Evolutionary conservation across 2,329 filamentous ascomycete genomes (phyloP), one percentile per base, ranked within the genome.

Genomic region (Colletotrichum godetiae): DNA sequence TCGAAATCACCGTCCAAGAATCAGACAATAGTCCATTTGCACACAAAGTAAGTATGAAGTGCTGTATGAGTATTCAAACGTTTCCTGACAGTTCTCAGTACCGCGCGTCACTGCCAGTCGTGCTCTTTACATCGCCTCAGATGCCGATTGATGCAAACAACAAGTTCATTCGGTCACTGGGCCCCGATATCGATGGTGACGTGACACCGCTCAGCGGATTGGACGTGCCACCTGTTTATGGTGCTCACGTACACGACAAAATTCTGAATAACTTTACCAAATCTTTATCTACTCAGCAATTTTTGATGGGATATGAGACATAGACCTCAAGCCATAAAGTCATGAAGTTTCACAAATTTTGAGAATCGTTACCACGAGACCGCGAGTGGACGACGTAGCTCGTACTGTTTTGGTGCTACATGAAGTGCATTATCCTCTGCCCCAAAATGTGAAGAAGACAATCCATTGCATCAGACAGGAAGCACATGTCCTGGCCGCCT

Each of bases 191-290:
- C 12, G 8, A 4, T 1, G 13, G 37, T 10, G 55, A 57, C 5
- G 19, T 31, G n/a, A 2, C 37, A 10, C 15, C 13, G 10, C 33
- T 33, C 2, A 13, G 52, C 1, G 67, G 35, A 1, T 29, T 69
- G 52, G 67, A 69, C 19, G 53, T 69, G 6, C 67, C 67, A 13
- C 67, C 67, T 4, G 6, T 49, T 2, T 69, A 69, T 19, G 59
- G 67, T 2, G 12, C 42, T 8, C 67, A 69, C 24, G 0, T 42
- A 13, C n/a, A 24, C 3, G 66, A 68, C 49, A 52, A 56, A 15
- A 56, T 68, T 15, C 5, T 68, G 5, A 49, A 63, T 10, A 12
- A 22, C n/a, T 53, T 53, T 3, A 27, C 5, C 8, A 5, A 53
- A n/a, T 22, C 52, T 0, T 27, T 53, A 5, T 4, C 22, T 24